Conservation (phyloP, 2,329 filamentous ascomycete genomes). For the Aspergillus niger region DNA sequence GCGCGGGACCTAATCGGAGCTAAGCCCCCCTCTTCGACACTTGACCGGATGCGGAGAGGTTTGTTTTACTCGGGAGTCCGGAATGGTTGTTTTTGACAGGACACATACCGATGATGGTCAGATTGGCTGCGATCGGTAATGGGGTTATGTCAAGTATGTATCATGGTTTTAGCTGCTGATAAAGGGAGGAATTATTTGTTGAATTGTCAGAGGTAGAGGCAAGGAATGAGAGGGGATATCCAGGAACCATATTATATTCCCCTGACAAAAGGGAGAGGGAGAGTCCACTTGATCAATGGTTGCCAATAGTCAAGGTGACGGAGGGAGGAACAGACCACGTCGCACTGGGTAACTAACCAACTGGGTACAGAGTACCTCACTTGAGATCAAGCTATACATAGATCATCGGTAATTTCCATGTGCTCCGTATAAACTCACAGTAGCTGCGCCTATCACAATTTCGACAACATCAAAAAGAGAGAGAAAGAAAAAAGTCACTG, state of each 20-base stretch:
- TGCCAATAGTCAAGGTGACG: constrained; percentile 3
- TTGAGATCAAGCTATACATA: not conserved
- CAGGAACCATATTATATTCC: not conserved
- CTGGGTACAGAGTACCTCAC: too few relatives aligned
- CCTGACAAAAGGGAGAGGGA: not conserved
- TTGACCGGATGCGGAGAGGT: constrained; percentile 5
- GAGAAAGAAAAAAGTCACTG: not conserved
- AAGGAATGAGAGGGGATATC: not conserved
- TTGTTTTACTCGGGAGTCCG: not conserved
- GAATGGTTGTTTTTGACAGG: not conserved
- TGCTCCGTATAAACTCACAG: not conserved
- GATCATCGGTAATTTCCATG: not conserved
- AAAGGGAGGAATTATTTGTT: not conserved
- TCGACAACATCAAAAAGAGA: not conserved
- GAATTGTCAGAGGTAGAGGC: not conserved
- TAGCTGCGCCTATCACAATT: not conserved
- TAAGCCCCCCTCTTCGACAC: constrained; percentile 1
- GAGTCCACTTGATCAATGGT: not conserved
- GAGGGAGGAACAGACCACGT: constrained; percentile 6
- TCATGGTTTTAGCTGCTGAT: too few relatives aligned
- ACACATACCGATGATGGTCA: not conserved
- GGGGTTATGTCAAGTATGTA: not conserved
- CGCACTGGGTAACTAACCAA: not conserved
- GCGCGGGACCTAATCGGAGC: not conserved
- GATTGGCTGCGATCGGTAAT: too few relatives aligned